A percentile compares a stretch with the other conserved stretches of the same genome.
Conservation (phyloP, 169 alveolate species). For the Toxoplasma gondii region DNA sequence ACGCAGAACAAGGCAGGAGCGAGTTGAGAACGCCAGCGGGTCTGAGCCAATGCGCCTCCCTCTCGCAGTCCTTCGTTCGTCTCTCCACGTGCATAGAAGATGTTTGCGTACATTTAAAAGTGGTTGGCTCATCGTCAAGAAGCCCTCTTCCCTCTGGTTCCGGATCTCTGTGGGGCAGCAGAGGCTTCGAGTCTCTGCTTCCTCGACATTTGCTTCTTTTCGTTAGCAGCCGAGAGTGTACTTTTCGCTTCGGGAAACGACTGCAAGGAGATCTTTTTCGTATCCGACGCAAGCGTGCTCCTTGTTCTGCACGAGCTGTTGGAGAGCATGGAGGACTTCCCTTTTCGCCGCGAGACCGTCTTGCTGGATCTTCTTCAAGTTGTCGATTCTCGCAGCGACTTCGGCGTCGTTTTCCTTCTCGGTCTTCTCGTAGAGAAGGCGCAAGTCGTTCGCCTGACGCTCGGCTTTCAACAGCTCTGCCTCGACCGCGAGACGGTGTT, state of each 20-base stretch:
- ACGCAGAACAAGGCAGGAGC: too few species aligned
- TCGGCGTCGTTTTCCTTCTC: not conserved
- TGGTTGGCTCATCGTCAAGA: too few species aligned
- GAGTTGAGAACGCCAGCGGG: too few species aligned
- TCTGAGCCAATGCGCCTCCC: too few species aligned
- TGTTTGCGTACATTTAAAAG: too few species aligned
- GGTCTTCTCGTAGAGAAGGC: not conserved
- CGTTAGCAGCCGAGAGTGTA: not conserved
- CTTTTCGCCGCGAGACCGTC: not conserved
- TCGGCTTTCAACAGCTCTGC: not conserved
- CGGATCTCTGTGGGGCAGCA: too few species aligned
- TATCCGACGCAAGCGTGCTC: not conserved
- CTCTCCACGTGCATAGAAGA: too few species aligned
- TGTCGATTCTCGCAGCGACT: not conserved
- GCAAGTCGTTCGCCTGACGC: not conserved
- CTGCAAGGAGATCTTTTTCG: not conserved
- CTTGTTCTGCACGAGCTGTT: constrained; percentile 5
- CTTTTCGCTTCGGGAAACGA: not conserved
- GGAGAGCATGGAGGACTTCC: not conserved
- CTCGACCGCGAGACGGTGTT: not conserved
- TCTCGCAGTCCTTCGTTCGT: too few species aligned
- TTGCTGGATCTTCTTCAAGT: not conserved
- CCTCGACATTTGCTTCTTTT: too few species aligned
- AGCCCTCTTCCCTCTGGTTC: too few species aligned
- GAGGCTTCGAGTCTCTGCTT: too few species aligned